Conservation (phyloP, 768 basidiomycete species). For the Trametes punicea region DNA sequence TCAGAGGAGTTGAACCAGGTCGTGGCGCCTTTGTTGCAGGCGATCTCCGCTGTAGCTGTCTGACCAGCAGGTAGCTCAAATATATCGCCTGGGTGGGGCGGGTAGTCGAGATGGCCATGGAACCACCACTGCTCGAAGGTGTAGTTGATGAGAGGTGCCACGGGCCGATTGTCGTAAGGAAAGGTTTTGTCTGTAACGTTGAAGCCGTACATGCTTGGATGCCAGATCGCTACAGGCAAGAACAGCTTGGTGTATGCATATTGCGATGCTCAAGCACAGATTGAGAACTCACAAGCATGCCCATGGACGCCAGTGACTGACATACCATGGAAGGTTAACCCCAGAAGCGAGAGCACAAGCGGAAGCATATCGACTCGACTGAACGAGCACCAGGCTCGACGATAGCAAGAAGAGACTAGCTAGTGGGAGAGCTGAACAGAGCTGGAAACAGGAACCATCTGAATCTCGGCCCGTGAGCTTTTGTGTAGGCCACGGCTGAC, state of each 20-base stretch:
- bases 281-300: conserved; percentile 6
- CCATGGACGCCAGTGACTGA: background rate
- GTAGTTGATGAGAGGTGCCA: conserved; percentile 35
- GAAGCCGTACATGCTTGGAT: conserved; percentile 64
- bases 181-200: conserved; percentile 57
- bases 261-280: too few species aligned
- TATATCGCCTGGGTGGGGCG: conserved; percentile 54
- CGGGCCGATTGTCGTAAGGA: conserved; percentile 64
- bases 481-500: too few species aligned
- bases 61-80: conserved; percentile 61
- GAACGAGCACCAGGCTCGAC: conserved; percentile 15
- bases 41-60: conserved; percentile 50
- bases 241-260: background rate
- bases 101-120: conserved; percentile 55
- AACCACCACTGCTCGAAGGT: conserved; percentile 55
- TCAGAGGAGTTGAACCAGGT: conserved; percentile 50
- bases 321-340: background rate
- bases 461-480: too few species aligned
- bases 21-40: conserved; percentile 59
- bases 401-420: background rate
- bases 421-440: too few species aligned
- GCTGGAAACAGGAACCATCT: too few species aligned
- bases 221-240: conserved; percentile 40
- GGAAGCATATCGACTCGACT: background rate
- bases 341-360: background rate